Evolutionary conservation across 2,329 filamentous ascomycete genomes (phyloP).

Genomic region (Phaeosphaeria sp.): DNA sequence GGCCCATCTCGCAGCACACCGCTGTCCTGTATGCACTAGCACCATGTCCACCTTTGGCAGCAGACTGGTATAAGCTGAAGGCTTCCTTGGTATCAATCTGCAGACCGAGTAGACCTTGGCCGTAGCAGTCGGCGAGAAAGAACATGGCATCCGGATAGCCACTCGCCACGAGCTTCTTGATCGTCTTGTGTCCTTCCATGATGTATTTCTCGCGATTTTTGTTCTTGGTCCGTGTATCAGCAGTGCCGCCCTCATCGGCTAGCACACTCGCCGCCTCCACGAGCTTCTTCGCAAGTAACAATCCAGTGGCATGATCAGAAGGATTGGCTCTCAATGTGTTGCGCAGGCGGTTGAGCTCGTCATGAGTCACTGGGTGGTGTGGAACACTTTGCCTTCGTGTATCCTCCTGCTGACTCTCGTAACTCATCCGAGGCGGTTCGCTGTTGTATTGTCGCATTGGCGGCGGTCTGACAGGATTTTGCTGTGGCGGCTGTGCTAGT

Average conservation of each 20-base stretch:
- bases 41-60: slow-evolving; percentile 86
- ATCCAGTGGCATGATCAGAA: slow-evolving; percentile 72
- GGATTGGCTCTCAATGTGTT: slow-evolving; percentile 74
- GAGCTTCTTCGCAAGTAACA: slow-evolving; percentile 80
- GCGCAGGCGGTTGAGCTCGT: slow-evolving; percentile 79
- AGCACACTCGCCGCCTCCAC: slow-evolving; percentile 84
- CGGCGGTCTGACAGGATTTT: slow-evolving; percentile 51
- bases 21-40: slow-evolving; percentile 92
- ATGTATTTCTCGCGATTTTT: slow-evolving; percentile 82
- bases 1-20: slow-evolving; percentile 95
- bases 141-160: slow-evolving; percentile 91
- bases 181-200: slow-evolving; percentile 83
- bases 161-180: slow-evolving; percentile 82
- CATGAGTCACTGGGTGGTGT: slow-evolving; percentile 70
- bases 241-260: slow-evolving; percentile 75
- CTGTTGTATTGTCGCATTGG: slow-evolving; percentile 62
- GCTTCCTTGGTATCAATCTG: slow-evolving; percentile 89
- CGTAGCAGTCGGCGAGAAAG: slow-evolving; percentile 87
- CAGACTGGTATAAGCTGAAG: slow-evolving; percentile 90
- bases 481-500: slow-evolving; percentile 30
- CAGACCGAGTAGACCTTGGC: slow-evolving; percentile 78
- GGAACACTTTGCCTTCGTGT: slow-evolving; percentile 28
- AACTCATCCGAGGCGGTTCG: slow-evolving; percentile 48
- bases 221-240: slow-evolving; percentile 68
- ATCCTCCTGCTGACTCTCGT: slow-evolving; percentile 29